Conservation (phyloP, 257 asterid genomes). For the Knoxia roxburghii region DNA sequence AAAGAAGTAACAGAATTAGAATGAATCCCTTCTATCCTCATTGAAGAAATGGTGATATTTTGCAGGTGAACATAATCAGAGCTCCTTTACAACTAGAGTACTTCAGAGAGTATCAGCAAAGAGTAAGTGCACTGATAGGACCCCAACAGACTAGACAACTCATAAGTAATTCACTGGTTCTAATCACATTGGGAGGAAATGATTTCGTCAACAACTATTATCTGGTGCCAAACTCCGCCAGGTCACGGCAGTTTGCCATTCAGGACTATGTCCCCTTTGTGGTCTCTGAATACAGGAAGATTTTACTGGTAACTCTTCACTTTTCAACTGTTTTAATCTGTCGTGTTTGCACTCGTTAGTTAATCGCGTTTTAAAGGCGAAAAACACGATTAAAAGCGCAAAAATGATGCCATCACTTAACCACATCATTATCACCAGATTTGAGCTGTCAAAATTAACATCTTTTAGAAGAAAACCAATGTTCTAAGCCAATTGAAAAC, state of each 20-base stretch:
- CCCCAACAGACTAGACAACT: slow-evolving; percentile 31
- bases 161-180: slow-evolving; percentile 57
- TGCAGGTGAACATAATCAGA: slow-evolving; percentile 70
- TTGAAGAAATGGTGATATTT: not conserved
- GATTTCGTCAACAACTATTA: slow-evolving; percentile 86
- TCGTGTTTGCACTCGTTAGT: not conserved
- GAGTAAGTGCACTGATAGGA: slow-evolving; percentile 55
- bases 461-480: not conserved
- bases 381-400: not conserved
- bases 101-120: slow-evolving; percentile 53
- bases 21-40: too few relatives aligned
- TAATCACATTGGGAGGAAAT: slow-evolving; percentile 80
- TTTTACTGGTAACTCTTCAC: slow-evolving; percentile 42
- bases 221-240: slow-evolving; percentile 57
- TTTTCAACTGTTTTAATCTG: not conserved
- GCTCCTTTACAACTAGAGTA: slow-evolving; percentile 48
- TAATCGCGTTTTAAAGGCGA: not conserved
- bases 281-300: slow-evolving; percentile 65
- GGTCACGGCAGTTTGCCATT: slow-evolving; percentile 59
- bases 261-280: slow-evolving; percentile 52
- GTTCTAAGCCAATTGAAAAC: too few relatives aligned
- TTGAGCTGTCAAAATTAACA: not conserved
- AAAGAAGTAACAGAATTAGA: not conserved
- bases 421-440: not conserved
- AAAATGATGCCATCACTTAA: not conserved